Base-by-base conservation (phyloP, 2,329 filamentous ascomycete species). In the Rutstroemia sydowiana region DNA sequence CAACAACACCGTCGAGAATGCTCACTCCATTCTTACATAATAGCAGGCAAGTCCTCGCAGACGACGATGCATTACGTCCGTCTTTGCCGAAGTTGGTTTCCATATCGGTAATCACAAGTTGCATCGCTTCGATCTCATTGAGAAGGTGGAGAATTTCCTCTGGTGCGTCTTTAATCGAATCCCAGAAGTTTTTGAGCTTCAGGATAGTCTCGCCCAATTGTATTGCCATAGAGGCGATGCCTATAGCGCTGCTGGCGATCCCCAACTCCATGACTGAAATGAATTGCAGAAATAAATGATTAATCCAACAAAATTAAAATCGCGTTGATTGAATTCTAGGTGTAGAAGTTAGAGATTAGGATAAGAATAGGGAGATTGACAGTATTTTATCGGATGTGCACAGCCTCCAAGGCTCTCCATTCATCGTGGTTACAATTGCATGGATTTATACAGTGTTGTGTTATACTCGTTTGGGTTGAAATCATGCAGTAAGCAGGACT, bases 161-260 rank as follows among this genome's bases (percentile, higher is more conserved):
- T 5, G 45, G 26, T 9, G 45, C 36, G n/a, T 48, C 45, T 30
- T 48, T 31, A 3, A 48, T 23, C 4, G 26, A 7, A 2, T 41
- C 36, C 26, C 45, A 48, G 4, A 48, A 48, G 20, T 23, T 7
- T 48, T 48, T 48, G 3, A 40, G 16, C n/a, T 48, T 48, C 28
- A 21, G n/a, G 3, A 48, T 41, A 11, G 18, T 20, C n/a, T 48
- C 46, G 2, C 14, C 21, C 1, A 48, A 3, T 7, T 48, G 37
- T 1, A 42, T 1, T 13, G 16, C 37, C 1, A 48, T 28, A 1
- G 46, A 48, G 8, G 13, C 10, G 18, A 48, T 48, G n/a, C 46
- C 46, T 10, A 48, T 20, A 6, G 21, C 45, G 2, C 45, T 48
- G 5, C n/a, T 23, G 21, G 18, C 18, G 21, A 48, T 4, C 1